Conservation (phyloP, 1,139 yeast genomes). For the Kodamaea plutei region DNA sequence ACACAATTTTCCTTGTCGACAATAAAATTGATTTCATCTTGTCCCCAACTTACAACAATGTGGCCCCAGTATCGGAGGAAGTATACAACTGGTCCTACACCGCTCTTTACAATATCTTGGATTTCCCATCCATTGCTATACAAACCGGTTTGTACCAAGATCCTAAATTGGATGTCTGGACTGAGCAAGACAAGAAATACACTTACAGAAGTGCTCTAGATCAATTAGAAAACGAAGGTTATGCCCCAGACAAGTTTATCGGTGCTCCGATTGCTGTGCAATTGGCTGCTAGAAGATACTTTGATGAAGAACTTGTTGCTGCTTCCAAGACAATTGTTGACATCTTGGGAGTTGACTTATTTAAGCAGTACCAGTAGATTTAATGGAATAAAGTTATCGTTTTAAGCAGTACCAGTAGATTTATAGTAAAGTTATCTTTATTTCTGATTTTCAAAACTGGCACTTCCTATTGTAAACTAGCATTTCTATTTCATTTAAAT, state of each 20-base stretch:
- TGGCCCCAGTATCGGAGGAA: slow-evolving; percentile 64
- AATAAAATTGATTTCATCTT: slow-evolving; percentile 64
- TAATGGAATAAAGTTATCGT: too few relatives aligned
- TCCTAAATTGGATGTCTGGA: slow-evolving; percentile 40
- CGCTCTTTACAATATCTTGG: slow-evolving; percentile 60
- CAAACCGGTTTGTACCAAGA: slow-evolving; percentile 64
- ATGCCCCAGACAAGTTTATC: slow-evolving; percentile 36
- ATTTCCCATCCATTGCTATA: slow-evolving; percentile 56
- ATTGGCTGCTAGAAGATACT: slow-evolving; percentile 47
- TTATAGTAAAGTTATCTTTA: too few relatives aligned
- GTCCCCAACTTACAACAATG: slow-evolving; percentile 66
- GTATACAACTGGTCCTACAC: slow-evolving; percentile 78
- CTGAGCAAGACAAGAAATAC: slow-evolving; percentile 22
- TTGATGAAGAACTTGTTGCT: slow-evolving; percentile 53
- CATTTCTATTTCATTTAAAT: too few relatives aligned
- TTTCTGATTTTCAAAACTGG: too few relatives aligned
- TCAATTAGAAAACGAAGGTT: slow-evolving; percentile 33
- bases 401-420: too few relatives aligned
- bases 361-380: slow-evolving; percentile 13
- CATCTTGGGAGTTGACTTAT: slow-evolving; percentile 24
- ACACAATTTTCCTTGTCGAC: slow-evolving; percentile 46
- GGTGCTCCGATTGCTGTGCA: slow-evolving; percentile 55
- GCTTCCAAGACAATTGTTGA: slow-evolving; percentile 26
- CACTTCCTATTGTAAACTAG: too few relatives aligned
- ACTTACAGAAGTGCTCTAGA: slow-evolving; percentile 42